Percentiles rank a stretch among this genome's conserved stretches.
phyloP scores from a whole-genome alignment of 768 basidiomycete species.

The Lyophyllum atratum region DNA sequence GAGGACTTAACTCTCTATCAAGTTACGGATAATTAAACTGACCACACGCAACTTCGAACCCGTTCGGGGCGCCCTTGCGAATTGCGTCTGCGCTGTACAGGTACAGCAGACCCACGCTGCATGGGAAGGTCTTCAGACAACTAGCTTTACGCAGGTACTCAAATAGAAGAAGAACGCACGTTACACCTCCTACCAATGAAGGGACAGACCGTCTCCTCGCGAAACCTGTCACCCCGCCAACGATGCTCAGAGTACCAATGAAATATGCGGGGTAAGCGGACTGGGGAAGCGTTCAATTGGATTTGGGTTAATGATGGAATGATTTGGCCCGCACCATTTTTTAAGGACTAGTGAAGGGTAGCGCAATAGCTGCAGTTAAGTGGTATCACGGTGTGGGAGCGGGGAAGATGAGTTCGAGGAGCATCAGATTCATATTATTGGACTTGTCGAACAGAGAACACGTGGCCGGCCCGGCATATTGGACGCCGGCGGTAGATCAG shows the following conservation, averaged over 20 bases:
- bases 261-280: conserved; percentile 81
- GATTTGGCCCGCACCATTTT: not conserved
- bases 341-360: not conserved
- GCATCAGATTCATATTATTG: too few species aligned
- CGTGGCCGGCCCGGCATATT: too few species aligned
- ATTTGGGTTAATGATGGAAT: too few species aligned
- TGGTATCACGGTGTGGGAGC: too few species aligned
- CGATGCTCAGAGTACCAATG: conserved; percentile 75
- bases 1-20: not conserved
- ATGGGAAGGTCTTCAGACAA: not conserved
- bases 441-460: too few species aligned
- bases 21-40: conserved; percentile 22
- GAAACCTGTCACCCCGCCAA: conserved; percentile 77
- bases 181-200: conserved; percentile 79
- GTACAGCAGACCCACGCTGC: conserved; percentile 76
- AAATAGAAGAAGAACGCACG: conserved; percentile 44
- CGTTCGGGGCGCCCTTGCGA: conserved; percentile 69
- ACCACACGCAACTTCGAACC: conserved; percentile 82
- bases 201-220: conserved; percentile 75
- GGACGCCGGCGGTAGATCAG: too few species aligned
- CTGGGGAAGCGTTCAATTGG: conserved; percentile 34
- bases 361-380: too few species aligned
- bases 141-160: not conserved
- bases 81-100: conserved; percentile 79
- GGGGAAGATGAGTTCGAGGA: too few species aligned